Evolutionary conservation across 2,329 filamentous ascomycete genomes (phyloP).

Genomic region (Pezicula radicicola): DNA sequence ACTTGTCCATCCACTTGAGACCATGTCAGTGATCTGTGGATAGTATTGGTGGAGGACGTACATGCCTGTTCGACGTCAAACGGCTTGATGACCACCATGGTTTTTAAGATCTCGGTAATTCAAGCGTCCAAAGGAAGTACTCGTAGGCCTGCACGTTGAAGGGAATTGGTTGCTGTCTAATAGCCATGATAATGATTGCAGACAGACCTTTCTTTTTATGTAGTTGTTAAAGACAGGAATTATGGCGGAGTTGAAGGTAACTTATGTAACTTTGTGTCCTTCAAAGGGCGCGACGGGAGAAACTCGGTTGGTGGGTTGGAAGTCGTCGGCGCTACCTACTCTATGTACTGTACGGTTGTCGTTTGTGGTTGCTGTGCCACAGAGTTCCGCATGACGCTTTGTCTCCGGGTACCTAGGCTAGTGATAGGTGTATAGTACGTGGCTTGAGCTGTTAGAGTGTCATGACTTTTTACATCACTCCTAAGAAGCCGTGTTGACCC

Average conservation of each 20-base stretch:
- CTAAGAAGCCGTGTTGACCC: no score
- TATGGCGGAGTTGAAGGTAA: not conserved
- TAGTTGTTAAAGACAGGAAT: not conserved
- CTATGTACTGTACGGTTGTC: no score
- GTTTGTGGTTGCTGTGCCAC: no score
- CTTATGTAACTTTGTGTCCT: no score
- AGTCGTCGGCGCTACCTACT: no score
- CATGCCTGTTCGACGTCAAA: conserved; percentile 70
- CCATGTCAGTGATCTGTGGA: conserved; percentile 1
- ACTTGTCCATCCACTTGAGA: conserved; percentile 59
- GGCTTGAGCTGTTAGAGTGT: no score
- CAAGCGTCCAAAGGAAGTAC: conserved; percentile 18
- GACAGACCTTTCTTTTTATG: not conserved
- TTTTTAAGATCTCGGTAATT: conserved; percentile 18
- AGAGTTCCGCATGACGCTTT: no score
- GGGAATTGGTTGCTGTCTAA: not conserved
- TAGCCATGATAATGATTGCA: not conserved
- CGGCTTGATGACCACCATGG: conserved; percentile 55
- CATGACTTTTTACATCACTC: no score
- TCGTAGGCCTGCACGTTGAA: conserved; percentile 20
- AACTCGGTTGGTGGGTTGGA: no score
- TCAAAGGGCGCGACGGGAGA: not conserved
- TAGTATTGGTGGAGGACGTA: not conserved
- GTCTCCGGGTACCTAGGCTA: no score
- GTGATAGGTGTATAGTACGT: no score